A percentile compares a stretch with the other conserved stretches of the same genome.
Evolutionary conservation across 176 grass and related monocot genomes (phyloP).

Genomic region (Oryza nivara): DNA sequence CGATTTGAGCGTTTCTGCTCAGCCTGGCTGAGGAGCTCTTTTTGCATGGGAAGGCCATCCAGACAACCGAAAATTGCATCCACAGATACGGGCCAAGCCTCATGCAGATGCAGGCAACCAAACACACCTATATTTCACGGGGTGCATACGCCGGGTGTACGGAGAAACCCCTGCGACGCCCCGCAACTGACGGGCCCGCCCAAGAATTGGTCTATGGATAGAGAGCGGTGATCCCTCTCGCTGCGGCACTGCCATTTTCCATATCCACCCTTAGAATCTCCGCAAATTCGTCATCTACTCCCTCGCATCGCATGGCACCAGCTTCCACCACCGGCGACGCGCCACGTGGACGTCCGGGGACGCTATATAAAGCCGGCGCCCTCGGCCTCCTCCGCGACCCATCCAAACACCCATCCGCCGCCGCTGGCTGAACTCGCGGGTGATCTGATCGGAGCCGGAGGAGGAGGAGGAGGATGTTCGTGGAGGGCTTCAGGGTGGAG

Average conservation of each 20-base stretch:
- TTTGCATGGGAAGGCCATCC: too few relatives aligned
- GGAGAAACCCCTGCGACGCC: too few relatives aligned
- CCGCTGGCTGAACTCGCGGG: background rate
- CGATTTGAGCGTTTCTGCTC: too few relatives aligned
- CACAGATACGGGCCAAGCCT: too few relatives aligned
- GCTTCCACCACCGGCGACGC: background rate
- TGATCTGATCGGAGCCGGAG: background rate
- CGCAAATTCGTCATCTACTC: too few relatives aligned
- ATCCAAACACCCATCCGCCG: background rate
- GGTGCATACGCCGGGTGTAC: too few relatives aligned
- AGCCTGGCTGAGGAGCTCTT: too few relatives aligned
- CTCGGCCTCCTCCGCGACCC: background rate
- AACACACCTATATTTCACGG: too few relatives aligned
- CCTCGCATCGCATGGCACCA: too few relatives aligned
- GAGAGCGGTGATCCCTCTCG: background rate
- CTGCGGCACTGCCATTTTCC: background rate
- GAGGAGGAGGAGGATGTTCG: constrained; percentile 52
- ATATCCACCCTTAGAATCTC: too few relatives aligned
- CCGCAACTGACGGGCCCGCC: background rate
- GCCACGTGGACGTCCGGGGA: background rate
- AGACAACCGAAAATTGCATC: too few relatives aligned
- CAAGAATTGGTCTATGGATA: background rate
- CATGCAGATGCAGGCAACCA: too few relatives aligned
- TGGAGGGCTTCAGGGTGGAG: constrained; percentile 80
- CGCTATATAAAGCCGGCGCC: background rate